Evolutionary conservation across 2,329 filamentous ascomycete genomes (phyloP).

Genomic region (Sphaerulina vaccinii): DNA sequence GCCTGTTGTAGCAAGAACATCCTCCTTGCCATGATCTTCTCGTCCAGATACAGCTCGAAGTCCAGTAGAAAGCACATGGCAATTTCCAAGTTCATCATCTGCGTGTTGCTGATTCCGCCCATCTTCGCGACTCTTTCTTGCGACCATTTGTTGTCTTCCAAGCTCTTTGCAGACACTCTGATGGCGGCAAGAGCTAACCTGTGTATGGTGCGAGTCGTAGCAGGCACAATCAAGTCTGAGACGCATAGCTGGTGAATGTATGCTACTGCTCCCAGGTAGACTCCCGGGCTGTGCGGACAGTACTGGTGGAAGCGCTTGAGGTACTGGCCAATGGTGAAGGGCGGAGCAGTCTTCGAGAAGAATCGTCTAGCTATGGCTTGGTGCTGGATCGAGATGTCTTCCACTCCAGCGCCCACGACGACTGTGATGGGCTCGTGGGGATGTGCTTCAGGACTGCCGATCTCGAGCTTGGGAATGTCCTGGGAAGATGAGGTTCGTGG

Average conservation of each 20-base stretch:
- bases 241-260: constrained; percentile 85
- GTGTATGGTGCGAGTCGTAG: constrained; percentile 82
- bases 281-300: constrained; percentile 89
- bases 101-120: constrained; percentile 78
- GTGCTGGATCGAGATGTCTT: constrained; percentile 74
- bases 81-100: constrained; percentile 83
- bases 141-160: constrained; percentile 89
- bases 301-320: constrained; percentile 82
- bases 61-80: constrained; percentile 67
- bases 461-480: constrained; percentile 46
- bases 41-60: constrained; percentile 63
- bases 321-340: constrained; percentile 80
- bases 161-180: constrained; percentile 85
- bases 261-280: constrained; percentile 83
- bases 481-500: constrained; percentile 43
- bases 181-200: constrained; percentile 80
- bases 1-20: constrained; percentile 39
- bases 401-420: constrained; percentile 61
- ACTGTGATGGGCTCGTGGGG: constrained; percentile 48
- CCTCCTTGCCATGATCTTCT: constrained; percentile 33
- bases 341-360: constrained; percentile 82
- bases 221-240: constrained; percentile 69
- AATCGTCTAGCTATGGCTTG: constrained; percentile 88
- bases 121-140: constrained; percentile 82
- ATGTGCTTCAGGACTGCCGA: constrained; percentile 50